Evolutionary conservation across 1,284 basidiomycete genomes (phyloP), one percentile per base, ranked within the genome.

Genomic region (Stygiomarasmius scandens): DNA sequence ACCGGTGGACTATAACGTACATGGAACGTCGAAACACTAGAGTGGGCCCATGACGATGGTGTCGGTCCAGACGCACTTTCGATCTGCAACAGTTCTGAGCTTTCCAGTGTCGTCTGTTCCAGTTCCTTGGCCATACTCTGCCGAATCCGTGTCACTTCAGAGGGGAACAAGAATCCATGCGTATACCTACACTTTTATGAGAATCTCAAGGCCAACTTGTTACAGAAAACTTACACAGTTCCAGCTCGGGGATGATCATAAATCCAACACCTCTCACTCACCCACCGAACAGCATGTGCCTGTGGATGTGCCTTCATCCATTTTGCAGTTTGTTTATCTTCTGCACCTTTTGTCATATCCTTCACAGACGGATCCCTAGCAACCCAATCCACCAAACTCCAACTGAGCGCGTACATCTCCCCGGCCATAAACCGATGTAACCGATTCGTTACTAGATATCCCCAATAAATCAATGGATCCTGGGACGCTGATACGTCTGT

Each of bases 131-230:
- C 72, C 57, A 74, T 64, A 62, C 82, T 76, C 45, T 70, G 71
- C 23, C 73, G 86, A 49, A 95, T 82, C 45, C 89, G 83, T 49
- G 83, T 81, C 24, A 88, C 91, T 70, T 96, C 89, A 22, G 95
- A 93, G 0, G 96, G 96, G 76, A 96, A 99, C n/a, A 98, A 75
- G 77, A 94, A 99, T 1, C 96, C 96, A 74, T 98, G 96, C 3
- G 94, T 88, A 71, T 98, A 98, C 58, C 87, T 93, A 67, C 38
- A 34, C 25, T 50, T 46, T 51, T 46, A 34, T 48, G 49, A 22
- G 24, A 61, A 16, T 54, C 49, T 19, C 47, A 32, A 50, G 38
- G 49, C 19, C 4, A 41, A 20, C 4, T 12, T 12, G n/a, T 10
- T 9, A n/a, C 49, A 48, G 45, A 58, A 60, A 53, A 77, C 90